Evolutionary conservation across 345 rosid species (phyloP).

Genomic region (Passiflora organensis): DNA sequence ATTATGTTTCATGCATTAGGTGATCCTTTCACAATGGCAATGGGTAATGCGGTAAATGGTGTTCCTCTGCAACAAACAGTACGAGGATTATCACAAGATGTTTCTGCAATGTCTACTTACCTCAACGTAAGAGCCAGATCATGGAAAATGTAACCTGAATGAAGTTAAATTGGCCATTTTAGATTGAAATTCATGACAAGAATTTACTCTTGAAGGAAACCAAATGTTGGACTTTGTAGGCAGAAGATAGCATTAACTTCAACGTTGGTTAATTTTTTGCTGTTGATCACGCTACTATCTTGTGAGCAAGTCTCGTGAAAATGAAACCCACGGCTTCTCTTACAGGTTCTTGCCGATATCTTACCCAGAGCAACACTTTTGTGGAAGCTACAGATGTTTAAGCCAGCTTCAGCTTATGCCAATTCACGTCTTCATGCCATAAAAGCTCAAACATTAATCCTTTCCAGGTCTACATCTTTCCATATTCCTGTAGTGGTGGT

Average conservation of each 20-base stretch:
- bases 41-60: constrained; percentile 40
- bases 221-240: neutral
- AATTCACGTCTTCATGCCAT: constrained; percentile 66
- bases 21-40: constrained; percentile 37
- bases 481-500: neutral
- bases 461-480: constrained; percentile 37
- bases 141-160: no score
- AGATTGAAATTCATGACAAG: no score
- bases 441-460: constrained; percentile 53
- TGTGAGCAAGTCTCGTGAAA: constrained; percentile 1
- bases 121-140: constrained; percentile 41
- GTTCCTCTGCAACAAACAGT: constrained; percentile 40
- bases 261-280: neutral
- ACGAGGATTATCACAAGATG: constrained; percentile 36
- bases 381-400: constrained; percentile 70
- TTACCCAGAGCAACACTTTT: constrained; percentile 56
- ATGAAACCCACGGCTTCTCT: constrained; percentile 17
- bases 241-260: neutral
- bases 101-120: constrained; percentile 35
- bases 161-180: no score
- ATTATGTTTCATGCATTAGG: constrained; percentile 25
- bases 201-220: neutral
- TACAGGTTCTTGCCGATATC: constrained; percentile 52
- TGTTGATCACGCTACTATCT: no score
- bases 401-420: constrained; percentile 48